Evolutionary conservation across 805 yeast species (phyloP).

Genomic region (Wickerhamiella sorbophila): DNA sequence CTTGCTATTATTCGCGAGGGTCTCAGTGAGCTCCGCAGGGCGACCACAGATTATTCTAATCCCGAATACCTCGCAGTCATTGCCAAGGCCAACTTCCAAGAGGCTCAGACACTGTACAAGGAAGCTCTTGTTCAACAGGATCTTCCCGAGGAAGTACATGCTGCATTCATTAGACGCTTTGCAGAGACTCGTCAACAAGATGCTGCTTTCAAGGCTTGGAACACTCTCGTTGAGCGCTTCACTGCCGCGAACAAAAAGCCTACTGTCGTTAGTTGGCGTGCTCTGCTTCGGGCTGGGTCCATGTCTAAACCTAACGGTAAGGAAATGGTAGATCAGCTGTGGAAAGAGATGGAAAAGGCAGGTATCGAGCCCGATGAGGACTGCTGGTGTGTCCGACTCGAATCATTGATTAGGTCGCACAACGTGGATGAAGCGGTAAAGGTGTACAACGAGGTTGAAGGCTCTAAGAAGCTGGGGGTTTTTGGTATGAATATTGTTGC

Average conservation of each 20-base stretch:
- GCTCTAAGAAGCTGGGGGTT: slow-evolving; percentile 9
- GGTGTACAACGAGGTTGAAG: slow-evolving; percentile 25
- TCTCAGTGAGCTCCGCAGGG: slow-evolving; percentile 11
- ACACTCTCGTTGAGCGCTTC: slow-evolving; percentile 26
- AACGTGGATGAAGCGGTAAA: slow-evolving; percentile 32
- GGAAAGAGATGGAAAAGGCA: slow-evolving; percentile 28
- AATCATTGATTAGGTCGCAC: slow-evolving; percentile 32
- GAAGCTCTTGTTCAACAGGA: slow-evolving; percentile 18
- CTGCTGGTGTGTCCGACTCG: slow-evolving; percentile 35
- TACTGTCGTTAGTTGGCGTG: slow-evolving; percentile 43
- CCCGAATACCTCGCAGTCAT: slow-evolving; percentile 14
- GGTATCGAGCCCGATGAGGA: slow-evolving; percentile 33
- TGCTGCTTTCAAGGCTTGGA: slow-evolving; percentile 33
- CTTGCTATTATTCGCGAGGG: slow-evolving; percentile 11
- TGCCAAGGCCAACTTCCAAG: slow-evolving; percentile 16
- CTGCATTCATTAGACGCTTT: slow-evolving; percentile 21
- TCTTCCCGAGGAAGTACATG: slow-evolving; percentile 19
- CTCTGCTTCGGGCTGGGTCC: slow-evolving; percentile 36
- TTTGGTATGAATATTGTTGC: slow-evolving; percentile 33
- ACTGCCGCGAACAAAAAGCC: slow-evolving; percentile 27
- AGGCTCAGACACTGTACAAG: slow-evolving; percentile 15
- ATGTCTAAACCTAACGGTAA: slow-evolving; percentile 20
- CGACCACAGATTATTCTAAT: slow-evolving; percentile 13
- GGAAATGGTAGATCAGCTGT: slow-evolving; percentile 20
- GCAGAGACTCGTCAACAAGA: slow-evolving; percentile 20